phyloP scores from a whole-genome alignment of 2,329 filamentous ascomycete species.

The Beauveria varroae region DNA sequence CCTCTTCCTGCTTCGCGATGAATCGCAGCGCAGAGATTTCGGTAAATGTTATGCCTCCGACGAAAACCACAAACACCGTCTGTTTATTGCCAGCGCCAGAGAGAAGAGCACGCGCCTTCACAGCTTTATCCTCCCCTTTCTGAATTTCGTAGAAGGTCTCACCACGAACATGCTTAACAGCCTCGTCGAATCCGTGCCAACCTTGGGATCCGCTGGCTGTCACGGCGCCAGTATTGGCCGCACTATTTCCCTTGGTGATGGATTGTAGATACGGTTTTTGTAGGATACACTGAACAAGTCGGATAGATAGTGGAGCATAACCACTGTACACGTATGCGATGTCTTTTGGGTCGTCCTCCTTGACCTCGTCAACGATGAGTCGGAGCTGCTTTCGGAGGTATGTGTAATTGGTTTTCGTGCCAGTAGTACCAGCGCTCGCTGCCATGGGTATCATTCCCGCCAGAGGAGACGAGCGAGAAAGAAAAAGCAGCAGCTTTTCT shows the following conservation, averaged over 20 bases:
- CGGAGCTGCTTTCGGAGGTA: conserved; percentile 79
- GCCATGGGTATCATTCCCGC: conserved; percentile 75
- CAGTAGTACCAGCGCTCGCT: conserved; percentile 44
- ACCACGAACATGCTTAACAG: conserved; percentile 78
- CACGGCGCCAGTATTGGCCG: conserved; percentile 19
- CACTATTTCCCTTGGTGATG: conserved; percentile 56
- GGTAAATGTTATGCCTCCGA: conserved; percentile 94
- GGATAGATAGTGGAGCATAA: conserved; percentile 86
- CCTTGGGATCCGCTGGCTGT: conserved; percentile 61
- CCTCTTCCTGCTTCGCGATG: conserved; percentile 75
- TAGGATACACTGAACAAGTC: conserved; percentile 84
- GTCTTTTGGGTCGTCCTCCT: conserved; percentile 89
- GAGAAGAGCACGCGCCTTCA: conserved; percentile 76
- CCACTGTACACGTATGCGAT: conserved; percentile 97
- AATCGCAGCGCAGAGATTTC: conserved; percentile 93
- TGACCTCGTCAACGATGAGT: conserved; percentile 92
- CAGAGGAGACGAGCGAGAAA: conserved; percentile 67
- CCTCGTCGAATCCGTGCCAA: conserved; percentile 91
- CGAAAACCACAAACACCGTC: conserved; percentile 90
- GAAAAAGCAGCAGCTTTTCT: conserved; percentile 82
- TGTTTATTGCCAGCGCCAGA: conserved; percentile 73
- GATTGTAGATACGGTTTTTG: conserved; percentile 80
- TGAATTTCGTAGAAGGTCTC: conserved; percentile 88
- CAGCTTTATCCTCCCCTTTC: conserved; percentile 85
- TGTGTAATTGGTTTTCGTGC: conserved; percentile 81